Evolutionary conservation across 1,284 basidiomycete species (phyloP), one percentile per base, ranked within the genome.

Genomic region (Trametes hirsuta): DNA sequence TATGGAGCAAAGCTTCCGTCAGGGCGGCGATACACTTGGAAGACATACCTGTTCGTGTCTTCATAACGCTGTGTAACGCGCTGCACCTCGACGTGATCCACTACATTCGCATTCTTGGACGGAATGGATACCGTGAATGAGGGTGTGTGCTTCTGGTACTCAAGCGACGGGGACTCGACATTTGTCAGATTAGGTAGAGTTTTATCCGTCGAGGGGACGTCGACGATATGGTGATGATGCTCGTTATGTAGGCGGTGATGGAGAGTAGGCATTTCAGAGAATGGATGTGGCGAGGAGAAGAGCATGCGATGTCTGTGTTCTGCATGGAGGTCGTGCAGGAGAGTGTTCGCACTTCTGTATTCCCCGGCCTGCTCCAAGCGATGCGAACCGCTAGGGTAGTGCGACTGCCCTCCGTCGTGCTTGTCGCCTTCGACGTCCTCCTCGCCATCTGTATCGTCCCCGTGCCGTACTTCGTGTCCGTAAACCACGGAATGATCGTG

Each of bases 281-380:
- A 46, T 14, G 57, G 53, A 36, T 65, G 64, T 21, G 74, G 54
- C 10, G 72, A 68, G 6, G 79, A 67, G 66, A 84, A 83, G 21
- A 84, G 55, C 24, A 83, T 72, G 45, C 87, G 80, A 66, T 88
- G 86, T 58, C 87, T 82, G 64, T 88, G 80, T 30, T 86, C 79
- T 39, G 83, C 78, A 66, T 91, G 90, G 47, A 91, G 72, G 66
- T 90, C 85, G 61, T 87, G 83, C 24, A 91, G 79, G 55, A 89
- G 73, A 48, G 66, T 81, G 70, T 91, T 91, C 49, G 82, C 76
- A 40, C 77, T 74, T 68, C 81, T 82, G 75, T 91, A 91, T 66
- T 71, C 67, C 18, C 69, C 71, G 2, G 74, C 66, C 36, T 64
- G 61, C 54, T 66, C 65, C 22, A 69, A 67, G 63, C 72, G 70